phyloP scores from a whole-genome alignment of 345 rosid species.

The Hypericum perforatum region DNA sequence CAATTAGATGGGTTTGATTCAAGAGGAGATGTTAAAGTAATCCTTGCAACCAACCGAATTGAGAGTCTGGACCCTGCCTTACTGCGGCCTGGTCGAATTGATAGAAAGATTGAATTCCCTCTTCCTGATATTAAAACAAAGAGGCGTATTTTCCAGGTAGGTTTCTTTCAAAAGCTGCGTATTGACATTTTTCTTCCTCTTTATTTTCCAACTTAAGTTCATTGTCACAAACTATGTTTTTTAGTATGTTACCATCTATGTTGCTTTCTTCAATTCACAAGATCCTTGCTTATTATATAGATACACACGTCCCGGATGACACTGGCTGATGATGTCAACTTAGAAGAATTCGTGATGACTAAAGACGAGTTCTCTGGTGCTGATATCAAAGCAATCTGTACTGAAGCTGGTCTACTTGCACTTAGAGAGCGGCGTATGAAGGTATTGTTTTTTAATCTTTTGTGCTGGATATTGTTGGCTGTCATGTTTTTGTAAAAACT shows the following conservation, averaged over 20 bases:
- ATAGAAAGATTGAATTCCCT: constrained; percentile 18
- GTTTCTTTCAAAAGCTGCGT: not conserved
- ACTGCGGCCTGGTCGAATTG: constrained; percentile 19
- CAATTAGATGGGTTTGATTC: constrained; percentile 26
- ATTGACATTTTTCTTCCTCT: no score
- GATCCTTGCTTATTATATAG: constrained; percentile 1
- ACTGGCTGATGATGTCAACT: constrained; percentile 28
- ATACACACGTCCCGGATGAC: constrained; percentile 31
- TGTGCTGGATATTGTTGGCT: no score
- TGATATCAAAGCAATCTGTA: constrained; percentile 27
- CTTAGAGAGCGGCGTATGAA: constrained; percentile 29
- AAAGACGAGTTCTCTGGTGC: constrained; percentile 29
- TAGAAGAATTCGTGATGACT: constrained; percentile 31
- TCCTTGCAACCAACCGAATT: constrained; percentile 21
- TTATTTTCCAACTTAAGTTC: no score
- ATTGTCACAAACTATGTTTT: no score
- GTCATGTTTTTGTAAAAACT: no score
- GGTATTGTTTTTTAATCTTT: no score
- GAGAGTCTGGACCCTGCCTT: constrained; percentile 23
- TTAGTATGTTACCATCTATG: no score
- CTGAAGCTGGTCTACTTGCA: constrained; percentile 28
- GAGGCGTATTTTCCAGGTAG: constrained; percentile 13
- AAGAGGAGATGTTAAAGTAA: constrained; percentile 25
- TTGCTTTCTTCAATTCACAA: no score
- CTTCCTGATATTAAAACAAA: constrained; percentile 25